Base-by-base conservation (phyloP, 208 protist genomes). In the Trypanosoma grayi region DNA sequence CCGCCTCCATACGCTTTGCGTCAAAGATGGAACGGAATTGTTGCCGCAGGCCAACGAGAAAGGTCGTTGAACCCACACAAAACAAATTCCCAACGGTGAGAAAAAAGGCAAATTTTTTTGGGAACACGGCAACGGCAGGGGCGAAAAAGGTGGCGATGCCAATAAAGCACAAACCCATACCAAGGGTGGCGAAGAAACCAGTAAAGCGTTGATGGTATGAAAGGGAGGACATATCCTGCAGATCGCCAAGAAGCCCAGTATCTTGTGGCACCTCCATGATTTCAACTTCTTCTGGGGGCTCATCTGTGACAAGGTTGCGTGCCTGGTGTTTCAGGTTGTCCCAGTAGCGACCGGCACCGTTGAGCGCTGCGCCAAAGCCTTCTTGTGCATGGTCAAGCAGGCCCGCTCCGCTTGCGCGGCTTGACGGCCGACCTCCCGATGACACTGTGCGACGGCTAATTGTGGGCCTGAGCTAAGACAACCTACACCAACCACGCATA, bases 41-140 rank as follows among this genome's bases (percentile, higher is more conserved):
- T 36, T 79, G 57, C 14, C 50, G 13, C 10, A 82, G 56, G 5
- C 93, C 93, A 18, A 95, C 86, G n/a, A 97, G 73, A 65, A 97
- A 93, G 10, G 78, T 83, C n/a, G 87, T 95, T 18, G 87, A 90
- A 37, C 50, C 81, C 4, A 96, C 34, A 34, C 79, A 90, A 63
- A 95, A 91, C 4, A 95, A 10, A 63, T 94, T 96, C 16, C 90
- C 93, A 14, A 79, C 58, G 2, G 90, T 97, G 48, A 95, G 66
- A 66, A 96, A 96, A 63, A 97, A 95, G 18, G 82, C 87, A 78
- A 97, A 96, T 62, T 93, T 95, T 45, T 81, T 83, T 10, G 90
- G 86, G 25, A 70, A 48, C 24, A 97, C 18, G 36, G 77, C 62
- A 31, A 96, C 65, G 18, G 64, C 73, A 5, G 86, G 73, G 0